Evolutionary conservation across 176 grass and related monocot species (phyloP), one percentile per base, ranked within the genome.

Genomic region (Leersia perrieri): DNA sequence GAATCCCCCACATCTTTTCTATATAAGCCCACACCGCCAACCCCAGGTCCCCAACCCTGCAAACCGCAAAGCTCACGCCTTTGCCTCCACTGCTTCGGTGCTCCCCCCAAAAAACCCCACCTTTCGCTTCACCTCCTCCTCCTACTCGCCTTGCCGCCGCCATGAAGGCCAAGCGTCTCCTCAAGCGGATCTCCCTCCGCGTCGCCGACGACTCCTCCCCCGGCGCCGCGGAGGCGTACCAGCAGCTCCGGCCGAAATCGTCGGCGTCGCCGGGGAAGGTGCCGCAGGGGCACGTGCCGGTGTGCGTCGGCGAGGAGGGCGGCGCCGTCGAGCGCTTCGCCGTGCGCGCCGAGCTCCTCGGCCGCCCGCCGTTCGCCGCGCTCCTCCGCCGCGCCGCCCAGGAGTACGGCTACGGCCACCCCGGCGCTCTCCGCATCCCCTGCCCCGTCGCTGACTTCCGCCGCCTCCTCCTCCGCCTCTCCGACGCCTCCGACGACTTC

Each of bases 321-420:
- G 86, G 61, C 4, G 64, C 82, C 23, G 81, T 90, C 42, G 92
- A 94, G 90, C 73, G 95, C 57, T 98, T 98, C 83, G 88, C 87
- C 1, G 84, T 98, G 72, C 88, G 86, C 38, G 88, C 90, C 3
- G 87, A 92, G 77, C 77, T 94, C 15, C 86, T 94, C 5, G 84
- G 83, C 9, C 34, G 79, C 5, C 95, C 95, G 39, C 80, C 73
- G 63, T 94, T 98, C 68, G 86, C 85, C 0, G 88, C 91, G 70
- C 83, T 98, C 0, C 90, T 98, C 75, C 84, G 36, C 3, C 92
- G 88, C 53, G 76, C 92, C 45, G 95, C 90, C 8, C 88, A 94
- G 84, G 95, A 98, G 90, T 98, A 94, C 90, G 95, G 95, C 6
- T 98, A 98, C 83, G 87, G 85, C 25, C 92, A 94, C 73, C 76